phyloP scores from a whole-genome alignment of 2,329 filamentous ascomycete genomes.

The Chaetoscypha palmicola region DNA sequence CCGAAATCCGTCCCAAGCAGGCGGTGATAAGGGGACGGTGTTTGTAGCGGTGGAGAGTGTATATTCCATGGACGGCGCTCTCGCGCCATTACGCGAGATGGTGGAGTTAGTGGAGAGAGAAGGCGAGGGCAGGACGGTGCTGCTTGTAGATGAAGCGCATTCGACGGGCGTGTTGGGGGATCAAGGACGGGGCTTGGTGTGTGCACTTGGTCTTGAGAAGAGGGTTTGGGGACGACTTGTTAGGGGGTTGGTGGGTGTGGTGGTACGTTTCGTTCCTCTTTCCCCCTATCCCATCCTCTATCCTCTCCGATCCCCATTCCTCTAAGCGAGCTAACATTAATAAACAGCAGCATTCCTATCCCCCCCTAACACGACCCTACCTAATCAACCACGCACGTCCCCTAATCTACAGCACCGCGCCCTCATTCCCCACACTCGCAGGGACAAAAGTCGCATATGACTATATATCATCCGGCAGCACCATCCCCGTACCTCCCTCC shows the following conservation, averaged over 20 bases:
- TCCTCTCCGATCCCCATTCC: too few relatives aligned
- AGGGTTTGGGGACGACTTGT: constrained; percentile 44
- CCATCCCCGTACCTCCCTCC: constrained; percentile 34
- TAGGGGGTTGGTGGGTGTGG: constrained; percentile 42
- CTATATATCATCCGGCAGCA: constrained; percentile 45
- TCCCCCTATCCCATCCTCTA: constrained; percentile 26
- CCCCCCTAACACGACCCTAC: constrained; percentile 17
- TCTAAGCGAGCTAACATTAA: too few relatives aligned
- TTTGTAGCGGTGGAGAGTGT: constrained; percentile 37
- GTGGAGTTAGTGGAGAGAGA: constrained; percentile 33
- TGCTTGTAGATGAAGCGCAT: constrained; percentile 52
- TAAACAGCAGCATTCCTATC: constrained; percentile 27
- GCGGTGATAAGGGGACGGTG: constrained; percentile 30
- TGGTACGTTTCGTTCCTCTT: constrained; percentile 18
- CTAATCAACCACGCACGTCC: constrained; percentile 30
- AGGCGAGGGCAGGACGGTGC: constrained; percentile 36
- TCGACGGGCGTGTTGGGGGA: constrained; percentile 43
- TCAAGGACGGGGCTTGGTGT: constrained; percentile 42
- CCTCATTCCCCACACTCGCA: constrained; percentile 36
- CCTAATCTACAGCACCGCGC: constrained; percentile 37
- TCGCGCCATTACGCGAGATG: constrained; percentile 35
- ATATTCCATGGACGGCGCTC: constrained; percentile 44
- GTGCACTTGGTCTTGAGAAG: constrained; percentile 41
- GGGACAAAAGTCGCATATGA: constrained; percentile 36
- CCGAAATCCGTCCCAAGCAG: constrained; percentile 23